Conservation (phyloP, 2,329 filamentous ascomycete species). For the Tetracladium maxilliforme region DNA sequence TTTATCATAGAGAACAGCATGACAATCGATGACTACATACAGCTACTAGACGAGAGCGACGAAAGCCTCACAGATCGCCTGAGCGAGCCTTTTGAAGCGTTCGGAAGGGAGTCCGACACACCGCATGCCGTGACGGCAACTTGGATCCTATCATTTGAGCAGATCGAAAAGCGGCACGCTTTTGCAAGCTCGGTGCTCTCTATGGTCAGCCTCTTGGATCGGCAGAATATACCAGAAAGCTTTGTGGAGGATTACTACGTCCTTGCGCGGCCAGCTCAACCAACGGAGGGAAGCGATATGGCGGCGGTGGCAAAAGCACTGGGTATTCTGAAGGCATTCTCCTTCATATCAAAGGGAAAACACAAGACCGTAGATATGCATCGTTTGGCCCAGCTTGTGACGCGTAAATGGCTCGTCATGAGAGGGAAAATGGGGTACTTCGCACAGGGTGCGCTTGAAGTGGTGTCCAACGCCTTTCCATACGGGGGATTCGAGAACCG, state of each 20-base stretch:
- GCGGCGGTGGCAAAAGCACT: too few relatives aligned
- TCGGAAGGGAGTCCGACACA: constrained; percentile 13
- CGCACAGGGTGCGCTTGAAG: too few relatives aligned
- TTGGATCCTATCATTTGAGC: constrained; percentile 23
- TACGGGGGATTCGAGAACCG: too few relatives aligned
- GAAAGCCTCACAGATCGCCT: constrained; percentile 15
- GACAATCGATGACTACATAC: constrained; percentile 14
- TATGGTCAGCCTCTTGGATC: constrained; percentile 9
- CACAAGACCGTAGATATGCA: constrained; percentile 9
- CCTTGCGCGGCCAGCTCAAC: too few relatives aligned
- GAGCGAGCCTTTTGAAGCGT: constrained; percentile 18
- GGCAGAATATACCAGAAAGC: constrained; percentile 8
- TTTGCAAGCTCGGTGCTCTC: too few relatives aligned
- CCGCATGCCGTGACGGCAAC: constrained; percentile 21
- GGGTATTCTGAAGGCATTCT: too few relatives aligned
- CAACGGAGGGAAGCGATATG: too few relatives aligned
- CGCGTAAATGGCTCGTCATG: too few relatives aligned
- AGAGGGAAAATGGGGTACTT: too few relatives aligned
- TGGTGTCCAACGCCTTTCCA: too few relatives aligned
- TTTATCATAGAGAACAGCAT: constrained; percentile 18
- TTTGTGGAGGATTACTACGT: too few relatives aligned
- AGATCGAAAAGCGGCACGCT: constrained; percentile 12
- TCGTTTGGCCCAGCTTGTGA: constrained; percentile 7
- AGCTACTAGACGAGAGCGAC: constrained; percentile 14
- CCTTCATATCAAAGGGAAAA: too few relatives aligned